Evolutionary conservation across 2,329 filamentous ascomycete genomes (phyloP), one percentile per base, ranked within the genome.

Genomic region (Aspergillus transmontanensis): DNA sequence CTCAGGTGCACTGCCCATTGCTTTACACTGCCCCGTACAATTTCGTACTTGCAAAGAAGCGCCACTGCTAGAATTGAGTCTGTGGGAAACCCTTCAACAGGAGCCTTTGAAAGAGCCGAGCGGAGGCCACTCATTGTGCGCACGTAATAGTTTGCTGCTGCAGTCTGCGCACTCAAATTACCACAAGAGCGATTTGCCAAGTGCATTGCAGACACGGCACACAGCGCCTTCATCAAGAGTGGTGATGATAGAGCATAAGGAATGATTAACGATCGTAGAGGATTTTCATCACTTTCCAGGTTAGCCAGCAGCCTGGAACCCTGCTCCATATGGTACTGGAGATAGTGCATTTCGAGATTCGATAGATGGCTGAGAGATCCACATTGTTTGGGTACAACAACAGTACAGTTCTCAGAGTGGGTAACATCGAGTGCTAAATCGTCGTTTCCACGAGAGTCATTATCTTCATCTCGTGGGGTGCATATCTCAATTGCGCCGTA

Each of bases 31-130:
- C 76, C 76, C 16, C 76, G 75, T 3, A 78, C 72, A 36, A 78
- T 70, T 57, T 78, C 76, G 53, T 77, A 78, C 59, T 78, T 78
- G 67, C 74, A 76, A n/a, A 78, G 64, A 28, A 78, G 69, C 16
- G 74, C 76, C 19, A 78, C 73, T 2, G 76, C 71, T 23, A 78
- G 66, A 53, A 78, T 71, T 2, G 72, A 63, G 54, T 78, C 75
- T 41, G 77, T 75, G 3, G 75, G 64, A 10, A 74, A 61, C 2
- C 54, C 11, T 26, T 67, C 62, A 2, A 61, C 62, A 9, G 69
- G 50, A 39, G 62, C 62, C 45, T 66, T 64, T 3, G 65, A 64
- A 10, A 78, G 65, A 4, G 68, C 70, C 6, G 62, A 66, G n/a
- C 75, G 73, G 6, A 78, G 63, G 3, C 74, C 75, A n/a, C 64